phyloP scores from a whole-genome alignment of 2,329 filamentous ascomycete genomes.

The Neonectria coccinea region DNA sequence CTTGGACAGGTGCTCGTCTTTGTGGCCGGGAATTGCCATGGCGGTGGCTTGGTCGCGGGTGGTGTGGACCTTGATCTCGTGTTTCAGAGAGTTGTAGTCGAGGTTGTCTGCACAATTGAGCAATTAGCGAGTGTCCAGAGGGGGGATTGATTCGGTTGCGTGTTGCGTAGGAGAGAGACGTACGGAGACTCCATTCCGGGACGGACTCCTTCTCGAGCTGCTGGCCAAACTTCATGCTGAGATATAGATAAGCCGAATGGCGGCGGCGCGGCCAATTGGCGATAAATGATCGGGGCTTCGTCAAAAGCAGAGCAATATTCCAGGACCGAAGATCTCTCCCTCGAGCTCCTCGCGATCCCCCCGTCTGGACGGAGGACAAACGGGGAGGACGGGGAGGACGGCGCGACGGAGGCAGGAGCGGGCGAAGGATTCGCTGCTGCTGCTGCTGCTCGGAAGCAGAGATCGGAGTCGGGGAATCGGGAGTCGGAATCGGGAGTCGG shows the following conservation, averaged over 20 bases:
- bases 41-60: constrained; percentile 76
- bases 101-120: constrained; percentile 73
- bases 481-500: neutral
- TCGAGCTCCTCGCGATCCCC: constrained; percentile 21
- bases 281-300: neutral
- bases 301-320: constrained; percentile 1
- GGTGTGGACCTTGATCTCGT: constrained; percentile 85
- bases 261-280: constrained; percentile 14
- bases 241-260: constrained; percentile 3
- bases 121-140: constrained; percentile 16
- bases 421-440: constrained; percentile 2
- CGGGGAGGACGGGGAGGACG: constrained; percentile 19
- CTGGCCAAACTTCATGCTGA: constrained; percentile 56
- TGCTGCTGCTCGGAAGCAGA: constrained; percentile 14
- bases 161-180: constrained; percentile 41
- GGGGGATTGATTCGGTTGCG: neutral
- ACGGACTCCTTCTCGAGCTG: constrained; percentile 81
- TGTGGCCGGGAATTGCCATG: constrained; percentile 79
- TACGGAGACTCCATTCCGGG: constrained; percentile 84
- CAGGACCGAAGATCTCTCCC: constrained; percentile 19
- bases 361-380: constrained; percentile 12
- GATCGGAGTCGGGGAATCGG: neutral
- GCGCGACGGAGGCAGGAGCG: constrained; percentile 13
- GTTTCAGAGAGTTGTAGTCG: constrained; percentile 89
- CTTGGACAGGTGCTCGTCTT: constrained; percentile 66